Base-by-base conservation (phyloP, 106 monocot genomes). In the Platanthera guangdongensis region DNA sequence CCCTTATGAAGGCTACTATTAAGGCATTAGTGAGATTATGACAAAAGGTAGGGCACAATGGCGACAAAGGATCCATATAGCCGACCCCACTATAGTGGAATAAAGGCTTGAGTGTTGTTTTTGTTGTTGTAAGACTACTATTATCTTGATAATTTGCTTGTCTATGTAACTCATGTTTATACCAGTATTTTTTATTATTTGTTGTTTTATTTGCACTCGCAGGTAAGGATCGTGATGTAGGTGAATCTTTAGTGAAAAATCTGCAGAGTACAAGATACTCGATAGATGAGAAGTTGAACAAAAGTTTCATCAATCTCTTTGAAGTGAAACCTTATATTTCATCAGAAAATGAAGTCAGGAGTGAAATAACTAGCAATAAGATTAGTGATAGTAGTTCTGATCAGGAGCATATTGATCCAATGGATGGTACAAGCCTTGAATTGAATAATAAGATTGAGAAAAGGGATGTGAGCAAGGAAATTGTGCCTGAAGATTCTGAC, bases 181-280 rank as follows among this genome's bases (percentile, higher is more conserved):
- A 8, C 4, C 16, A n/a, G n/a, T n/a, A 70, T 70, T 70, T n/a
- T 70, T 47, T 70, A 46, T 16, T 48, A 7, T 10, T 70, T 70
- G 12, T 67, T 25, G 25, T 12, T 67, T 70, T 70, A 48, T 70
- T 48, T 70, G 10, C 13, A 47, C 15, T 9, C 79, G 48, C 77
- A 94, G 91, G 83, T 63, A 81, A 78, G 74, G 85, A 82, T 54
- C 72, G 71, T 74, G 99, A 99, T 85, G 85, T 92, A 65, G 99
- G 99, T 47, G 85, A 80, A 67, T 57, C 28, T 18, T 82, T 94
- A 76, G 90, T 99, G 50, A 94, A 87, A 84, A 87, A 77, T 47
- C 94, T 99, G 32, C 94, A 99, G 68, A 92, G 81, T 79, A 92
- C 90, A 0, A 90, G 84, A 81, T 94, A 86, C 50, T 94, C 99